Percentiles rank a stretch among this genome's conserved stretches.
Evolutionary conservation across 2,329 filamentous ascomycete species (phyloP).

Genomic region (Ascochyta lentis): DNA sequence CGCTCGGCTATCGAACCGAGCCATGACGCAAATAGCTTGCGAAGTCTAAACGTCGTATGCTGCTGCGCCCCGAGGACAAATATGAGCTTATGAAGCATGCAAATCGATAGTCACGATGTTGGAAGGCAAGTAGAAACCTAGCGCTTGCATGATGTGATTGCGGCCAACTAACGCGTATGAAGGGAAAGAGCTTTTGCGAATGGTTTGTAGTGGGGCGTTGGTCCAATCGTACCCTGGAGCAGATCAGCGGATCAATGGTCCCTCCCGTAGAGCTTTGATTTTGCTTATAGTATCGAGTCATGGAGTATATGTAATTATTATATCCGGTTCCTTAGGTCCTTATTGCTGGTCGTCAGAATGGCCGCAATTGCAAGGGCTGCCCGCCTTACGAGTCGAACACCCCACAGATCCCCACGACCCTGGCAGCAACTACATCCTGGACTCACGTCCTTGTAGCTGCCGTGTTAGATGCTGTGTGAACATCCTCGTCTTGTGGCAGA

Average conservation of each 20-base stretch:
- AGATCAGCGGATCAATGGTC: constrained; percentile 8
- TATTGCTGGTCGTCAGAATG: neutral
- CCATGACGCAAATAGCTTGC: constrained; percentile 9
- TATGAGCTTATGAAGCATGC: constrained; percentile 12
- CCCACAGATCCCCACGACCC: neutral
- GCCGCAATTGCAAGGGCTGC: no score
- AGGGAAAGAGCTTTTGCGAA: constrained; percentile 4
- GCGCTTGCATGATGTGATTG: neutral
- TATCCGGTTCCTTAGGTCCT: neutral
- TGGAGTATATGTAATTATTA: neutral
- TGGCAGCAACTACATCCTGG: neutral
- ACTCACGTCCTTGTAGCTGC: neutral
- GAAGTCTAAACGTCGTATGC: neutral
- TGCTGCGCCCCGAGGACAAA: constrained; percentile 22
- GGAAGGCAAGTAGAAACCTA: neutral
- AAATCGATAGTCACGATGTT: neutral
- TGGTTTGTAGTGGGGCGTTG: constrained; percentile 24
- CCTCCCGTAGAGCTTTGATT: neutral
- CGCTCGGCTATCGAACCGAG: constrained; percentile 11
- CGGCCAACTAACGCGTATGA: no score
- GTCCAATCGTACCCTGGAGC: neutral
- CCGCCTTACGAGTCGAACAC: no score
- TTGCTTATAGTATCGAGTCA: constrained; percentile 1
- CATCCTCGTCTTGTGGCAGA: constrained; percentile 16
- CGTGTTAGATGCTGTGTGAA: neutral